Base-by-base conservation (phyloP, 805 yeast genomes). In the Saccharomycopsis olivae region DNA sequence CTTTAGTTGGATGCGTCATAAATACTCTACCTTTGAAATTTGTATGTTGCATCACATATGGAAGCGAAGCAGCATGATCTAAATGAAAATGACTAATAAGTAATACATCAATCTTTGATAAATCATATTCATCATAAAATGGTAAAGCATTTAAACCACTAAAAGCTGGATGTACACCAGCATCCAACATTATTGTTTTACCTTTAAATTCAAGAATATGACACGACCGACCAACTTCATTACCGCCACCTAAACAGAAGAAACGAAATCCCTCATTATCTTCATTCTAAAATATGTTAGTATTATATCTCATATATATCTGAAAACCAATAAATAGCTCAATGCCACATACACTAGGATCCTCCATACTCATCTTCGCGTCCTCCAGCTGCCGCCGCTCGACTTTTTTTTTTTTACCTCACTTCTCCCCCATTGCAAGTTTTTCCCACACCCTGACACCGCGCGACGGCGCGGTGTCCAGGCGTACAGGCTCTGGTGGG, bases 1-100 rank as follows among this genome's bases (percentile, higher is more conserved):
- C 97, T 63, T 92, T 92, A 0, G 98, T 92, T 4, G 99, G 97
- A 59, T 92, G 96, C 23, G 99, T 92, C 99, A 92, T 92, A 58
- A 89, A 89, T 4, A 92, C 98, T 36, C 96, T 72, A 2, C 99
- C 99, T 53, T 76, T 79, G 65, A 92, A 92, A 49, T 72, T 82
- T 1, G 99, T 92, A 53, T 87, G 94, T 53, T 87, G 95, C 96
- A 92, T 87, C 33, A 92, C 97, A 54, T 88, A 92, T 0, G 99
- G 99, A 41, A 92, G 67, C 0, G 96, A 86, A 0, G 97, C 99
- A 1, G 97, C 97, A 59, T 92, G 99, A 57, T 92, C 99, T 55
- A 92, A 66, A 60, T 92, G 99, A 68, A 92, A 92, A 59, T 92
- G 99, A 51, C 95, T 83, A 46, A 92, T 83, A 39, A 92, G 66